These are phyloP conservation scores for Cladosporium austrohemisphaericum DNA, from an alignment of 2,329 filamentous ascomycete genomes.

Conservation along the genomic window DNA sequence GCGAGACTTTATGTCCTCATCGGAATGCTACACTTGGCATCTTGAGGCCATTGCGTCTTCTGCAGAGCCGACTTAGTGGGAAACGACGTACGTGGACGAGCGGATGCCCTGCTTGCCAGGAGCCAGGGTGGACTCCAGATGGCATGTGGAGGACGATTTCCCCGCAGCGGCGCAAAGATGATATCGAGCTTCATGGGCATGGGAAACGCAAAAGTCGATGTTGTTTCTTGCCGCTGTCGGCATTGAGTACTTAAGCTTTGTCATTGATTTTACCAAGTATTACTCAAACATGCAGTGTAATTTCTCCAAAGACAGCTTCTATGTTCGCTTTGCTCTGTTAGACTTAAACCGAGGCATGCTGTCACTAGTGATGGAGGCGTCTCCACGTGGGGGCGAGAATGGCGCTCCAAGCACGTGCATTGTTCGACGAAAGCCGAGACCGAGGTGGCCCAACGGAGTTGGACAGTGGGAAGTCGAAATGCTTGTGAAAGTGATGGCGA, in stretches of 20 bases:
- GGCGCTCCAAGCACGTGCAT: background rate
- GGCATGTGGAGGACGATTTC: slow-evolving; percentile 10
- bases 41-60: slow-evolving; percentile 6
- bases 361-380: background rate
- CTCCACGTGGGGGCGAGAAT: slow-evolving; percentile 6
- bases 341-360: background rate
- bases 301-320: too few species aligned
- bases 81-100: slow-evolving; percentile 14
- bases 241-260: background rate
- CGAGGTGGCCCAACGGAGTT: background rate
- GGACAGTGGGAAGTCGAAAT: too few species aligned
- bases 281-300: too few species aligned
- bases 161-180: slow-evolving; percentile 5
- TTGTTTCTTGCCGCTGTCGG: background rate
- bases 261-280: too few species aligned
- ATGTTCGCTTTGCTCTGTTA: too few species aligned
- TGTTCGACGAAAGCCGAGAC: background rate
- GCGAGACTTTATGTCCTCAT: slow-evolving; percentile 8
- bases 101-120: slow-evolving; percentile 2
- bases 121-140: slow-evolving; percentile 6
- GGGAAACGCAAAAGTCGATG: slow-evolving; percentile 1
- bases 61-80: slow-evolving; percentile 5
- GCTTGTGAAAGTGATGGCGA: too few species aligned
- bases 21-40: slow-evolving; percentile 9
- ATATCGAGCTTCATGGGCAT: background rate